Evolutionary conservation across 2,329 filamentous ascomycete genomes (phyloP), one percentile per base, ranked within the genome.

Genomic region (Clonostachys sp.): DNA sequence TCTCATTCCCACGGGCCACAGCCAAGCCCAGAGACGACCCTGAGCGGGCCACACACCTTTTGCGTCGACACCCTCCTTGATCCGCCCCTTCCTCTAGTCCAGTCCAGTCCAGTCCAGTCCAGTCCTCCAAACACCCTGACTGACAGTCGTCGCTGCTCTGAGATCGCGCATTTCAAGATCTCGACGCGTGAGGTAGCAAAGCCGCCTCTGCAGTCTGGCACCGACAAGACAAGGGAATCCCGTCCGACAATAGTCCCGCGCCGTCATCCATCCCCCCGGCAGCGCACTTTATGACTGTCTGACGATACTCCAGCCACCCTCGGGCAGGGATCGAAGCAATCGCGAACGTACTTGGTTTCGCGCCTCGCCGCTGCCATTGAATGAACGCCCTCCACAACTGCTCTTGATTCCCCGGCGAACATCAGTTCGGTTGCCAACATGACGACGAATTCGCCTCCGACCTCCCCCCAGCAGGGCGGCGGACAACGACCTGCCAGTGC

Each of bases 401-500:
- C 47, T 46, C 30, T 47, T 40, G 16, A 46, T 45, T 50, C 51
- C 52, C 57, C 48, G 54, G 51, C 57, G 59, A 57, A 24, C 44
- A 40, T 10, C 34, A 30, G 42, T 44, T 24, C 24, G 20, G 12
- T 16, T 34, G 16, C 30, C 44, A 46, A 10, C 56, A 87, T 87
- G 84, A 80, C 83, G 60, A 76, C 74, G 65, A 39, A 39, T 39
- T 87, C 86, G 66, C 86, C 84, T 67, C 86, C 86, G 63, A 76
- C 72, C 51, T 90, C 86, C 63, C 86, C 76, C 62, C 69, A 74
- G 61, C 65, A 68, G 52, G 56, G 68, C 51, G 24, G 24, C 24
- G 24, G 24, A 30, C 72, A 82, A 66, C 81, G 90, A 66, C 90
- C 91, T 46, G 75, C 89, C 76, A 95, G 89, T 73, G 85, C 83